phyloP scores from a whole-genome alignment of 495 filamentous ascomycete species.

The Echria macrotheca region DNA sequence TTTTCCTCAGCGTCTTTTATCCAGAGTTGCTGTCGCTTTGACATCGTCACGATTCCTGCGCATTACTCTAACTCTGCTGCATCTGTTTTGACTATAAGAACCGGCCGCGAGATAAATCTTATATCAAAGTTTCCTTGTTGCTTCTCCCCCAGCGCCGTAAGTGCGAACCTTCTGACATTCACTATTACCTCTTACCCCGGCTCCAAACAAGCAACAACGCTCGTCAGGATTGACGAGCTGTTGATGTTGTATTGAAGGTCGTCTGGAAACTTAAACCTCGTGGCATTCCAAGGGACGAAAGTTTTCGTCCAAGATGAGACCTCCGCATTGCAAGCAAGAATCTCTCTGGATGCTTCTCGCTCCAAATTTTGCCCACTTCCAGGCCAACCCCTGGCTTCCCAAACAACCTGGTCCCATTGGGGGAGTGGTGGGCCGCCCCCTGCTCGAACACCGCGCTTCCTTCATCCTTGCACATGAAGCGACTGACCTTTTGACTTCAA shows the following conservation, averaged over 20 bases:
- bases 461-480: slow-evolving; percentile 9
- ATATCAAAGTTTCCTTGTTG: neutral
- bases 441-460: slow-evolving; percentile 4
- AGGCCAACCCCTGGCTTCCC: slow-evolving; percentile 1
- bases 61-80: neutral
- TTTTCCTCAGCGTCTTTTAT: too few relatives aligned
- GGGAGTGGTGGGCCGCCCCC: neutral
- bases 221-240: too few relatives aligned
- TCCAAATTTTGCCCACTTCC: neutral
- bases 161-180: slow-evolving; percentile 18
- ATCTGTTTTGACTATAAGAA: neutral
- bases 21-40: too few relatives aligned
- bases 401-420: slow-evolving; percentile 7
- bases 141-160: slow-evolving; percentile 7
- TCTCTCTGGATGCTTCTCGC: neutral
- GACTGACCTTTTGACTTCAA: slow-evolving; percentile 13
- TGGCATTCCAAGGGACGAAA: too few relatives aligned
- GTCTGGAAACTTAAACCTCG: neutral
- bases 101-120: neutral
- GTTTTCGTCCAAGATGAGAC: too few relatives aligned
- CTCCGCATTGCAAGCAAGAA: neutral
- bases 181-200: too few relatives aligned
- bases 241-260: neutral
- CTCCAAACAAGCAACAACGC: too few relatives aligned
- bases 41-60: too few relatives aligned